A percentile compares a stretch with the other conserved stretches of the same genome.
phyloP scores from a whole-genome alignment of 1,284 basidiomycete species.

The Microbotryum scabiosae region DNA sequence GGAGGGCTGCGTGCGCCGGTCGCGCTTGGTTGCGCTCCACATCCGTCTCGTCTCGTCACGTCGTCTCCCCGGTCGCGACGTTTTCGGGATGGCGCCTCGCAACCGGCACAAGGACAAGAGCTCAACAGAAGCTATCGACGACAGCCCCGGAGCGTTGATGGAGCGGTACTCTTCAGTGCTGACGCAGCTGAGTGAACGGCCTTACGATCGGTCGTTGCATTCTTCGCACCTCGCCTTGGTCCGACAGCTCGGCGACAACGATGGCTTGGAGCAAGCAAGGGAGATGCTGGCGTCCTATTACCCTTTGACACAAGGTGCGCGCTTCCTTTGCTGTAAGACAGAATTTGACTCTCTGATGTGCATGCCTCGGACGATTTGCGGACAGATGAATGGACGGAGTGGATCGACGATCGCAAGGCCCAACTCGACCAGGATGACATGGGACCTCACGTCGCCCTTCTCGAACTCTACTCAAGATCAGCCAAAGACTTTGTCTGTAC shows the following conservation, averaged over 20 bases:
- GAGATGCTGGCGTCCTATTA: slow-evolving; percentile 3
- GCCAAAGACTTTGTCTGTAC: slow-evolving; percentile 21
- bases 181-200: slow-evolving; percentile 14
- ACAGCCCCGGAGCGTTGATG: neutral
- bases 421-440: slow-evolving; percentile 6
- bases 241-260: slow-evolving; percentile 7
- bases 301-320: slow-evolving; percentile 12
- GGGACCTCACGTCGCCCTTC: slow-evolving; percentile 20
- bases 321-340: neutral
- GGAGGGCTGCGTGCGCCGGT: no score
- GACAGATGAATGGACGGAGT: slow-evolving; percentile 24
- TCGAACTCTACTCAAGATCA: slow-evolving; percentile 29
- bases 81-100: no score
- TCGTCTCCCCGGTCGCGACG: no score
- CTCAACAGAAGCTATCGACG: neutral
- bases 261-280: slow-evolving; percentile 15
- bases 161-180: slow-evolving; percentile 12
- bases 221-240: slow-evolving; percentile 15
- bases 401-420: slow-evolving; percentile 22
- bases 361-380: neutral
- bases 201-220: slow-evolving; percentile 22
- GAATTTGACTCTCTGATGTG: neutral
- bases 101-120: neutral
- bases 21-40: no score
- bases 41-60: no score